Base-by-base conservation (phyloP, 305 asterid genomes). In the Fraxinus angustifolia region DNA sequence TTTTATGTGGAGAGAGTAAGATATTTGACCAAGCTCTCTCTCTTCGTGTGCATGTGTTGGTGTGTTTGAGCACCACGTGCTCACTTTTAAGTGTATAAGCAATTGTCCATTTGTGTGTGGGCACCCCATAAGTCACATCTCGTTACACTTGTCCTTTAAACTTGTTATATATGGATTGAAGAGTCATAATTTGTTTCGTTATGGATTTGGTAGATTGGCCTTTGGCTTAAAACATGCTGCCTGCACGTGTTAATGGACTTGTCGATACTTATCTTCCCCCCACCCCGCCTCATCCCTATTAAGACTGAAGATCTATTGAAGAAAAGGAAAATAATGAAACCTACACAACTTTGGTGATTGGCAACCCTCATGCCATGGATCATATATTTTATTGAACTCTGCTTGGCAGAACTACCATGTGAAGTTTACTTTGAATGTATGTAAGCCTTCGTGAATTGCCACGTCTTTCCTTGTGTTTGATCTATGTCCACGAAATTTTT, bases 401-500 rank as follows among this genome's bases (percentile, higher is more conserved):
- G 74, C 36, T 68, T 38, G 74, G 74, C 74, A 30, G 74, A 68
- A 60, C 5, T 60, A 7, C 26, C 4, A 60, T 19, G 5, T 19
- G 71, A 68, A 68, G 19, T 26, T 26, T 68, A 68, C 19, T 68
- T 68, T 12, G 38, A 68, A 12, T 68, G 74, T 30, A 30, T 26
- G 74, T 30, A 3, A 30, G 38, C 11, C 74, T 3, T 45, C 23
- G 28, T 38, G 75, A 81, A 71, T 33, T 82, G 40, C 10, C 8
- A 48, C 21, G 12, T 16, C 72, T 3, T 53, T 73, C 58, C 40
- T 23, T 68, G 17, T 82, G 16, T 60, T 68, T 83, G 72, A 48
- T 75, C 40, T 30, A 21, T 26, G 8, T 73, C 74, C 36, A 7
- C 62, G 40, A 75, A 83, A 56, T 78, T 53, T 80, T 30, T 83